phyloP scores from a whole-genome alignment of 1,284 basidiomycete species.

The Irpex rosettiformis region DNA sequence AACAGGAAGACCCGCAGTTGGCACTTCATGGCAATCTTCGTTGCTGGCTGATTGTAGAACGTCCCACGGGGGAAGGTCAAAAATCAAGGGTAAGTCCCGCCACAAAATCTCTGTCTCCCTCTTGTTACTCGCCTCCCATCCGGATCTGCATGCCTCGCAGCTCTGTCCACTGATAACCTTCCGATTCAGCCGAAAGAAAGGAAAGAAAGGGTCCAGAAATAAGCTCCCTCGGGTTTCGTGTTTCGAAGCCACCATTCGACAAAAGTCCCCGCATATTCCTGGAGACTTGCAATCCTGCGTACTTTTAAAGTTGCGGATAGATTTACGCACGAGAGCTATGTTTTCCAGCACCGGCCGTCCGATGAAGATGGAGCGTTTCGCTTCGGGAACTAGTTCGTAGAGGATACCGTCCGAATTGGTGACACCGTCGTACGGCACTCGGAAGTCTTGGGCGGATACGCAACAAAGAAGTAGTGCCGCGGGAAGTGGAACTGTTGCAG shows the following conservation, averaged over 20 bases:
- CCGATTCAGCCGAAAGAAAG: conserved; percentile 13
- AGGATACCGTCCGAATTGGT: neutral
- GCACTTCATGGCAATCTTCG: neutral
- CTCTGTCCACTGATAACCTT: conserved; percentile 9
- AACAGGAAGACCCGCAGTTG: neutral
- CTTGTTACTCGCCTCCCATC: conserved; percentile 11
- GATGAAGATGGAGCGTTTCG: conserved; percentile 14
- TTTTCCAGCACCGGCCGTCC: conserved; percentile 12
- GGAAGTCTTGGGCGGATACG: conserved; percentile 6
- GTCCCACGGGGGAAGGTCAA: conserved; percentile 15
- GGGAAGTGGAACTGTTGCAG: conserved; percentile 11
- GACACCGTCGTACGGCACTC: conserved; percentile 11
- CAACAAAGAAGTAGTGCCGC: conserved; percentile 13
- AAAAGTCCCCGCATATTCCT: conserved; percentile 11
- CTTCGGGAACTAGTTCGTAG: conserved; percentile 5
- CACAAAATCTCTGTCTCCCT: conserved; percentile 8
- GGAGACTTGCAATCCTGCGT: conserved; percentile 5
- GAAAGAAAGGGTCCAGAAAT: conserved; percentile 10
- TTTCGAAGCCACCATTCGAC: conserved; percentile 11
- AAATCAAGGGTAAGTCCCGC: conserved; percentile 12
- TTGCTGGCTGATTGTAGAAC: neutral
- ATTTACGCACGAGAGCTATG: conserved; percentile 11
- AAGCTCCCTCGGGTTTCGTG: conserved; percentile 14
- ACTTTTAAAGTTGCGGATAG: conserved; percentile 10
- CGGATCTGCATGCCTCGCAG: conserved; percentile 6